Conservation (phyloP, 805 yeast species). For the Soucietia sequanensis region DNA sequence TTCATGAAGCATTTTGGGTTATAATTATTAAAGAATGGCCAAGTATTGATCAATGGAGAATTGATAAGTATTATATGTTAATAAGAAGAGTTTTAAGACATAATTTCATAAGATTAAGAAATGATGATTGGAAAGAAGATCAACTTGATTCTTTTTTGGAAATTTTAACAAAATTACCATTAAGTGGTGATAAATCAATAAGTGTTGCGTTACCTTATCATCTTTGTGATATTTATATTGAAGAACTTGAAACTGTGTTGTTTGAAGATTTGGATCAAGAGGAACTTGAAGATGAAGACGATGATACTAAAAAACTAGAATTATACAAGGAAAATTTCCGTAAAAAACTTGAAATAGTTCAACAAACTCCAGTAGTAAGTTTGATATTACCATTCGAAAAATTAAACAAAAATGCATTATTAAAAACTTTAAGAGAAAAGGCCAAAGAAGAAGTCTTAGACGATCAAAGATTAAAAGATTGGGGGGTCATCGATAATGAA, state of each 20-base stretch:
- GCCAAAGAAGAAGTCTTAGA: conserved; percentile 63
- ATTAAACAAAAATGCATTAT: conserved; percentile 46
- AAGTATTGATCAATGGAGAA: conserved; percentile 76
- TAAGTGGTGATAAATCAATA: conserved; percentile 57
- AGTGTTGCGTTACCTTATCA: conserved; percentile 83
- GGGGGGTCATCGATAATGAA: conserved; percentile 53
- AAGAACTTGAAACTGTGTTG: conserved; percentile 73
- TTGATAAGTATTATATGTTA: conserved; percentile 82
- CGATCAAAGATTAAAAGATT: conserved; percentile 60
- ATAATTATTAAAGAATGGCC: conserved; percentile 82
- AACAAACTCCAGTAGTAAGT: conserved; percentile 49
- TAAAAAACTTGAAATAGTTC: conserved; percentile 31
- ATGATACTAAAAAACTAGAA: conserved; percentile 34
- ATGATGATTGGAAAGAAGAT: conserved; percentile 52
- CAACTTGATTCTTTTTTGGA: conserved; percentile 46
- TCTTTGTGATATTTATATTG: conserved; percentile 76
- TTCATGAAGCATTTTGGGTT: conserved; percentile 77
- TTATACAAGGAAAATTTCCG: conserved; percentile 17
- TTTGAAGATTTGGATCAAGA: conserved; percentile 49
- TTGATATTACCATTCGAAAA: conserved; percentile 62
- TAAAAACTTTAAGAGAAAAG: conserved; percentile 65
- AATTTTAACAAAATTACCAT: conserved; percentile 44
- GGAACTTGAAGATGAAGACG: conserved; percentile 25
- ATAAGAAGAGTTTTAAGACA: conserved; percentile 74
- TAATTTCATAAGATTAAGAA: conserved; percentile 55